Percentiles rank a stretch among this genome's conserved stretches.
These are phyloP conservation scores for Solanum hybrid DNA, from an alignment of 305 asterid genomes.

Conservation along the genomic window DNA sequence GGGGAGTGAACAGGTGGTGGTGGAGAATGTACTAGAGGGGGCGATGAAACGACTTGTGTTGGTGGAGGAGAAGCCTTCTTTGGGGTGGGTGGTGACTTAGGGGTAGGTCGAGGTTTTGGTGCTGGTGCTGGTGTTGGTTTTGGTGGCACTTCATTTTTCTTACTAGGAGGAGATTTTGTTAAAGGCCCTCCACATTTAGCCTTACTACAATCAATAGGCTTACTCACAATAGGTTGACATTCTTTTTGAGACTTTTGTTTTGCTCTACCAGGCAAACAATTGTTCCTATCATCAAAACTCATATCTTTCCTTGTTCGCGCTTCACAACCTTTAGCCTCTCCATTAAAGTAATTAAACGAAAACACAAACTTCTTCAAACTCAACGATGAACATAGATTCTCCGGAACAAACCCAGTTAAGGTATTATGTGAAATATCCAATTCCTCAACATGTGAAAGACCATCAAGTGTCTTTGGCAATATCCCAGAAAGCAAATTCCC, in stretches of 20 bases:
- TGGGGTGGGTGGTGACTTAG: not conserved
- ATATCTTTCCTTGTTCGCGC: not conserved
- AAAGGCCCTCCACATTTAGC: slow-evolving; percentile 4
- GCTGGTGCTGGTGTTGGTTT: not conserved
- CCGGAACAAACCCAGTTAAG: slow-evolving; percentile 51
- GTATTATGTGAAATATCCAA: slow-evolving; percentile 35
- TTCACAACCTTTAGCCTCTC: slow-evolving; percentile 20
- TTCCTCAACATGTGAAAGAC: slow-evolving; percentile 31
- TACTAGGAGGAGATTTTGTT: not conserved
- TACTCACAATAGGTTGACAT: slow-evolving; percentile 20
- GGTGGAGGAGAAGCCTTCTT: not conserved
- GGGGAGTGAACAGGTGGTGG: not conserved
- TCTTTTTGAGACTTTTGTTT: slow-evolving; percentile 16
- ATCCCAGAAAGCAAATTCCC: slow-evolving; percentile 26
- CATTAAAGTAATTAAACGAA: slow-evolving; percentile 49
- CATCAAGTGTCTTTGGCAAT: slow-evolving; percentile 39
- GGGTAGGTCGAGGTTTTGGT: not conserved
- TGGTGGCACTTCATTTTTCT: not conserved
- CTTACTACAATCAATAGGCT: slow-evolving; percentile 22
- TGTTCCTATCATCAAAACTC: slow-evolving; percentile 10
- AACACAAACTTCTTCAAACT: slow-evolving; percentile 37
- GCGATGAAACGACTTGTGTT: not conserved
- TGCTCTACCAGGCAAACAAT: slow-evolving; percentile 23
- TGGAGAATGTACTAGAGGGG: not conserved
- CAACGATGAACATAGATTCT: slow-evolving; percentile 41